A percentile compares a stretch with the other conserved stretches of the same genome.
These are phyloP conservation scores for Colletotrichum cuscutae DNA, from an alignment of 2,329 filamentous ascomycete genomes.

Conservation along the genomic window DNA sequence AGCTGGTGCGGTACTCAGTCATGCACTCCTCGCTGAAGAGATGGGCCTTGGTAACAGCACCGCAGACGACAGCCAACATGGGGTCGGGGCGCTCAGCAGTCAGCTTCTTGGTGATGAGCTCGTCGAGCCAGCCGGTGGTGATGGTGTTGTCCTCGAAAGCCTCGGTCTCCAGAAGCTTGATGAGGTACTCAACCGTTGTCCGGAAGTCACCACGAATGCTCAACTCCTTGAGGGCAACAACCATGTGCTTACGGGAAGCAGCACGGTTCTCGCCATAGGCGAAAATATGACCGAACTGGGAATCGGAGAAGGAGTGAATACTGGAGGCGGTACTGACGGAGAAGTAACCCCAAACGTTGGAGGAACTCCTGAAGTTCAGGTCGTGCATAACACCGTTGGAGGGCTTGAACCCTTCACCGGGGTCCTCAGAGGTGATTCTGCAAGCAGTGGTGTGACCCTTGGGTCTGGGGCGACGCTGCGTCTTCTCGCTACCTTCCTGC, in stretches of 20 bases:
- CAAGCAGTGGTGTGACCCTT: constrained; percentile 98
- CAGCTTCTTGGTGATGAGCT: constrained; percentile 97
- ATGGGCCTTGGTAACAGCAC: constrained; percentile 94
- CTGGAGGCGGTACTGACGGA: constrained; percentile 96
- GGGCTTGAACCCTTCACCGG: constrained; percentile 99
- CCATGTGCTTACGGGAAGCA: constrained; percentile 98
- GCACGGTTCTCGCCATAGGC: constrained; percentile 98
- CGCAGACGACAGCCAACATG: constrained; percentile 93
- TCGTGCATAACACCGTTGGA: constrained; percentile 99
- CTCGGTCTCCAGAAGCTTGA: constrained; percentile 97
- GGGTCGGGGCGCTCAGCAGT: constrained; percentile 95
- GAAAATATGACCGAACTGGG: constrained; percentile 99
- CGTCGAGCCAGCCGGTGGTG: constrained; percentile 97
- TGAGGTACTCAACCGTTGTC: constrained; percentile 98
- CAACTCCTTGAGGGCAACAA: constrained; percentile 96
- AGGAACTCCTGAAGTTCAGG: constrained; percentile 97
- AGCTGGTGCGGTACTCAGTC: constrained; percentile 83
- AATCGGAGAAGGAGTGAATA: constrained; percentile 99
- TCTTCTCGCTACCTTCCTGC: constrained; percentile 82
- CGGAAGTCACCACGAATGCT: constrained; percentile 99
- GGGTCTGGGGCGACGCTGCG: constrained; percentile 88
- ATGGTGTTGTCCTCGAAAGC: constrained; percentile 99
- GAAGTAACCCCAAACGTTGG: constrained; percentile 99
- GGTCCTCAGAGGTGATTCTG: constrained; percentile 98
- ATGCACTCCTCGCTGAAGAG: constrained; percentile 92